Conservation (phyloP, 2,329 filamentous ascomycete genomes). For the Bretziella fagacearum region DNA sequence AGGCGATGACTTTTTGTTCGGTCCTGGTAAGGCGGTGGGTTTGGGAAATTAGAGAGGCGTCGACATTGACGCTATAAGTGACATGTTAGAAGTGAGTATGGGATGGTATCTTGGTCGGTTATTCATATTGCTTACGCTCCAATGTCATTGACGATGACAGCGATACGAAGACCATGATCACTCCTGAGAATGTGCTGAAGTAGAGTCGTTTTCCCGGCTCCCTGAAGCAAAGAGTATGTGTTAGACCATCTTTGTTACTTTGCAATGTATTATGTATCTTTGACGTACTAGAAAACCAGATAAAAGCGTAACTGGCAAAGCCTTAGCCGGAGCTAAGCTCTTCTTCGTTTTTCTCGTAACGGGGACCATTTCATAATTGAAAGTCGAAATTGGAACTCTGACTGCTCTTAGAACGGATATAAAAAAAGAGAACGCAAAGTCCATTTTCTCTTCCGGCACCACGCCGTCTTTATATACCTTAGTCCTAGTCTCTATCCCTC, state of each 20-base stretch:
- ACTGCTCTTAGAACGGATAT: background rate
- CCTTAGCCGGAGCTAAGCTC: background rate
- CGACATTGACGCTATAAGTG: slow-evolving; percentile 39
- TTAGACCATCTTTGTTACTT: background rate
- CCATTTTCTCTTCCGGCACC: background rate
- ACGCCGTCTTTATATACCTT: background rate
- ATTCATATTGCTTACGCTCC: slow-evolving; percentile 28
- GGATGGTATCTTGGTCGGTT: background rate
- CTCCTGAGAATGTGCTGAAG: background rate
- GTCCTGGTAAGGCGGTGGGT: slow-evolving; percentile 39
- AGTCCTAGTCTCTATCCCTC: background rate
- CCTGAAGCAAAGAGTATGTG: background rate
- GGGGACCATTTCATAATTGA: background rate
- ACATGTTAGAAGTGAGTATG: background rate
- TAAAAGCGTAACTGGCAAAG: background rate
- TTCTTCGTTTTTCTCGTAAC: slow-evolving; percentile 1
- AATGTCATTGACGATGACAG: slow-evolving; percentile 60
- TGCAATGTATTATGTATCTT: too few relatives aligned
- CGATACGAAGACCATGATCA: slow-evolving; percentile 50
- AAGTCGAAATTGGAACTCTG: background rate
- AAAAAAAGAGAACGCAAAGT: background rate
- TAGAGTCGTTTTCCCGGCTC: background rate
- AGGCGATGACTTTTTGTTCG: slow-evolving; percentile 46
- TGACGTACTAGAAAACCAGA: background rate
- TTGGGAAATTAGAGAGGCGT: slow-evolving; percentile 42